Evolutionary conservation across 768 basidiomycete species (phyloP).

Genomic region (Lactarius quietus): DNA sequence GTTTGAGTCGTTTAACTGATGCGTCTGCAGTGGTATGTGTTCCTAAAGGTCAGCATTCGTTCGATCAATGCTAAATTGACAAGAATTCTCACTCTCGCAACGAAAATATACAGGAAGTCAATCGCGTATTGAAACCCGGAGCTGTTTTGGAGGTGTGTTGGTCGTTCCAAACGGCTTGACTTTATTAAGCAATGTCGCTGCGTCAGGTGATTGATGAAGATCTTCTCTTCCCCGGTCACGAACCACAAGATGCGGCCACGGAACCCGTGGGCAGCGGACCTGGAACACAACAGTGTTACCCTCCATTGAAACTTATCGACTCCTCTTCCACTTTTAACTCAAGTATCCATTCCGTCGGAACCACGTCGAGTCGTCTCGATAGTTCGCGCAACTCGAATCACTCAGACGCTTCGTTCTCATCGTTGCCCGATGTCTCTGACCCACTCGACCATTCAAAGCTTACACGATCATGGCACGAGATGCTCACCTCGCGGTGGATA

Average conservation of each 20-base stretch:
- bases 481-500: conserved; percentile 24
- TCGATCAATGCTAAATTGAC: conserved; percentile 15
- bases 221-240: conserved; percentile 59
- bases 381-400: not conserved
- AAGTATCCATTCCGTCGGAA: not conserved
- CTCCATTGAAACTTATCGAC: not conserved
- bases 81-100: conserved; percentile 8
- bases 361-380: not conserved
- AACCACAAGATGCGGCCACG: not conserved
- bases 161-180: not conserved
- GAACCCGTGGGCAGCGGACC: not conserved
- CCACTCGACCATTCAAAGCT: conserved; percentile 25
- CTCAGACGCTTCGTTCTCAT: not conserved
- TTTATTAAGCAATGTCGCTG: not conserved
- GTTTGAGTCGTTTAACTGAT: not conserved
- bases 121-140: conserved; percentile 59
- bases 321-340: not conserved
- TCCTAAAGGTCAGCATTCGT: conserved; percentile 17
- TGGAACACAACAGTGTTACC: not conserved
- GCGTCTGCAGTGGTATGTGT: conserved; percentile 20
- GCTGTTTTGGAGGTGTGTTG: conserved; percentile 58
- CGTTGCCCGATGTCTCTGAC: conserved; percentile 5
- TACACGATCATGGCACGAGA: conserved; percentile 24
- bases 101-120: conserved; percentile 49
- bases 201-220: conserved; percentile 69